Evolutionary conservation across 805 yeast genomes (phyloP).

Genomic region (Schwanniomyces polymorphus): DNA sequence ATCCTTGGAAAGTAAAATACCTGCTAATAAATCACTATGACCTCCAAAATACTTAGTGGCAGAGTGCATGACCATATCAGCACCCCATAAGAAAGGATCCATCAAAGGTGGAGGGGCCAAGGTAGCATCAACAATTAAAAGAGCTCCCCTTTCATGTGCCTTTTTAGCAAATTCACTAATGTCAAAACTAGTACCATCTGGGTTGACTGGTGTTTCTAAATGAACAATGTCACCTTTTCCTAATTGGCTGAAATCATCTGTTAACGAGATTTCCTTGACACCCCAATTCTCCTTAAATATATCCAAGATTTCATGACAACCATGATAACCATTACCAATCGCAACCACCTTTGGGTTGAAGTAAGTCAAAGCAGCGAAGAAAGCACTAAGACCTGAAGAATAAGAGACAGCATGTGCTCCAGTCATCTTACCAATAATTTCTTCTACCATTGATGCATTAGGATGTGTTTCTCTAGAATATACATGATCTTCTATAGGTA

Average conservation of each 20-base stretch:
- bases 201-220: slow-evolving; percentile 87
- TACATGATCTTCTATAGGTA: slow-evolving; percentile 4
- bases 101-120: slow-evolving; percentile 93
- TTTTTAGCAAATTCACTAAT: slow-evolving; percentile 60
- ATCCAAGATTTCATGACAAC: slow-evolving; percentile 70
- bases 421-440: slow-evolving; percentile 57
- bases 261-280: slow-evolving; percentile 47
- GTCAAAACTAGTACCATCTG: slow-evolving; percentile 70
- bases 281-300: slow-evolving; percentile 63
- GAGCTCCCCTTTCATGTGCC: slow-evolving; percentile 80
- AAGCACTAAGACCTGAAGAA: slow-evolving; percentile 80
- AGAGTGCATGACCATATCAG: slow-evolving; percentile 88
- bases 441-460: slow-evolving; percentile 66
- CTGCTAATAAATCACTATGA: slow-evolving; percentile 89
- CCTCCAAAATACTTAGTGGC: slow-evolving; percentile 95
- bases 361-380: slow-evolving; percentile 68
- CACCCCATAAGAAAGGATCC: slow-evolving; percentile 80
- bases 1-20: slow-evolving; percentile 68
- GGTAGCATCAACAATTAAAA: slow-evolving; percentile 75
- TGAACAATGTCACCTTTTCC: slow-evolving; percentile 75
- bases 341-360: slow-evolving; percentile 75
- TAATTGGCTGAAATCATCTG: slow-evolving; percentile 45
- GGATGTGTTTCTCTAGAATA: slow-evolving; percentile 82
- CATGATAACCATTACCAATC: slow-evolving; percentile 83
- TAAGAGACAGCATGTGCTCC: slow-evolving; percentile 69